Evolutionary conservation across 2,329 filamentous ascomycete species (phyloP).

Genomic region (Fusarium austroafricanum): DNA sequence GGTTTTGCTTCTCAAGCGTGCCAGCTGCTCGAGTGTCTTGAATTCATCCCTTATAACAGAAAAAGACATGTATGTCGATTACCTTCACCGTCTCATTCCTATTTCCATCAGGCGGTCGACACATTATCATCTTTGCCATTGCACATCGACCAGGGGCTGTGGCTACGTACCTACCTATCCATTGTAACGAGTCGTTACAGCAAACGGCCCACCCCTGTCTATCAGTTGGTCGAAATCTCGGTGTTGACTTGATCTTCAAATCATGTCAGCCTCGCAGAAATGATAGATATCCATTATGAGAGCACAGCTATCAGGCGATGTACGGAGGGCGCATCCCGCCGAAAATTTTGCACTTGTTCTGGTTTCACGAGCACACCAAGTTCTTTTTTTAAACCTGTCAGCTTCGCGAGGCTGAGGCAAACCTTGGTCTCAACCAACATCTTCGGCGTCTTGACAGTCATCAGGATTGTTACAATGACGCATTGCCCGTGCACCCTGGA

Average conservation of each 20-base stretch:
- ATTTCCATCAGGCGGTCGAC: conserved; percentile 22
- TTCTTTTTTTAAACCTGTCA: conserved; percentile 31
- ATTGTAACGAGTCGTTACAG: conserved; percentile 10
- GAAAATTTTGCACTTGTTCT: conserved; percentile 30
- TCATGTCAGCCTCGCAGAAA: conserved; percentile 40
- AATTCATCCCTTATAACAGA: conserved; percentile 16
- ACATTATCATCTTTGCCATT: conserved; percentile 29
- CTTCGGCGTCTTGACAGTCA: not conserved
- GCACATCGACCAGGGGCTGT: conserved; percentile 18
- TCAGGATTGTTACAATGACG: conserved; percentile 15
- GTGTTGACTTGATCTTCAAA: conserved; percentile 22
- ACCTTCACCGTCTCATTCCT: conserved; percentile 31
- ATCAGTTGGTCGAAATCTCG: conserved; percentile 37
- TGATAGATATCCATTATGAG: conserved; percentile 12
- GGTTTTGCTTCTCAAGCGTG: conserved; percentile 25
- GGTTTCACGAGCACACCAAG: conserved; percentile 31
- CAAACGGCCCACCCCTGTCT: conserved; percentile 21
- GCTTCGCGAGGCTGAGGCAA: conserved; percentile 30
- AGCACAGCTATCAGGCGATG: conserved; percentile 34
- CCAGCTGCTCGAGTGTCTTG: conserved; percentile 8
- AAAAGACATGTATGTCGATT: not conserved
- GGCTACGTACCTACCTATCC: conserved; percentile 33
- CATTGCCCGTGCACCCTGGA: conserved; percentile 33
- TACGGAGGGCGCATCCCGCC: conserved; percentile 36
- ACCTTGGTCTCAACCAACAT: not conserved